Base-by-base conservation (phyloP, 2,329 filamentous ascomycete genomes). In the Xylaria arbuscula region DNA sequence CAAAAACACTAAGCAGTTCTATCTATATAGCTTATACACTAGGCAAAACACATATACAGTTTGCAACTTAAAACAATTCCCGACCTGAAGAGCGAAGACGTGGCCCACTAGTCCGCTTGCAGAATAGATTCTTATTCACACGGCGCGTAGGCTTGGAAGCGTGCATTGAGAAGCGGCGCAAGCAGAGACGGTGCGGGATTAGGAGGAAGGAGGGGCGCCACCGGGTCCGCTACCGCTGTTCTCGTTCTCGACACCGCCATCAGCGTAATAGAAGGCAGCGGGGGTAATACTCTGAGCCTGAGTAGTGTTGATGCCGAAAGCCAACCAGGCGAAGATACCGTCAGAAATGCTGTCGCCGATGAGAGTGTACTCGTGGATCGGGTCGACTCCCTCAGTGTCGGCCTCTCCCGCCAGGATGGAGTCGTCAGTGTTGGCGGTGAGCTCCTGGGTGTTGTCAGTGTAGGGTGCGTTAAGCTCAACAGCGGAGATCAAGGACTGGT, bases 201-300 rank as follows among this genome's bases (percentile, higher is more conserved):
- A 13, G 22, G 8, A 13, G n/a, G 42, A 45, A 51, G 42, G 50
- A 62, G 28, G 70, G 68, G 24, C 70, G n/a, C 69, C 69, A 19
- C 72, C 69, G 17, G 71, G 70, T 2, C 69, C 70, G 22, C 62
- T 48, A 2, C 66, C 69, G 22, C 67, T 65, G 66, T 75, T 69
- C 36, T 67, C 64, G 64, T 78, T 79, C 0, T 68, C 70, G 7
- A 78, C 76, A 34, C 80, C 80, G 17, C 80, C 80, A n/a, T 74
- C 70, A 58, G 75, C 74, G 55, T 77, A 78, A 36, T 76, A 69
- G n/a, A 75, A 80, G 10, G 76, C 79, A 10, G 80, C 80, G 19
- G 78, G 75, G 34, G 55, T 73, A 11, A 81, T 72, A 19, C 60
- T 65, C 51, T 72, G 65, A 34, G 67, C 40, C 11, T 56, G 5